phyloP scores from a whole-genome alignment of 106 monocot genomes.

The Gastrodia elata region DNA sequence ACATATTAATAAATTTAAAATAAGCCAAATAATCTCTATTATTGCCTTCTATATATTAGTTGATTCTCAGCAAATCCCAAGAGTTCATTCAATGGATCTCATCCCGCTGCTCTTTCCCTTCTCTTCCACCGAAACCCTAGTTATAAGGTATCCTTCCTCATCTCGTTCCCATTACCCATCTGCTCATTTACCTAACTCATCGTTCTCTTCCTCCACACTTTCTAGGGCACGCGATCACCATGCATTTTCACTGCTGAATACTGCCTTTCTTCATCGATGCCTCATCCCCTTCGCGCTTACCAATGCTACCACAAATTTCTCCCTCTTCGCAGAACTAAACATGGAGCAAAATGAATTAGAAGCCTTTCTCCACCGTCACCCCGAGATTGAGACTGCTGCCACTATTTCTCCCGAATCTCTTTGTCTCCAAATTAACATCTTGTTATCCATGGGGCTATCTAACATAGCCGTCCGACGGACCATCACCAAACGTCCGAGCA shows the following conservation, averaged over 20 bases:
- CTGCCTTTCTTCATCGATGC: background rate
- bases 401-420: constrained; percentile 16
- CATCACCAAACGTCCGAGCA: constrained; percentile 27
- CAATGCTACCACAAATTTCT: background rate
- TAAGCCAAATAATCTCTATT: too few relatives aligned
- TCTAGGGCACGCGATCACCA: too few relatives aligned
- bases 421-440: constrained; percentile 17
- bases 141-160: background rate
- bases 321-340: background rate
- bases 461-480: constrained; percentile 14
- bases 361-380: constrained; percentile 17
- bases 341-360: background rate
- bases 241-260: too few relatives aligned
- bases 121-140: background rate
- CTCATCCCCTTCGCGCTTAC: background rate
- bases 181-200: background rate
- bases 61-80: too few relatives aligned
- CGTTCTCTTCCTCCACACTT: background rate
- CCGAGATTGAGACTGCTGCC: constrained; percentile 10
- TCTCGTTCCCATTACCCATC: background rate
- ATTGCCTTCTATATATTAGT: too few relatives aligned
- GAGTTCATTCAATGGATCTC: background rate
- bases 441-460: constrained; percentile 20
- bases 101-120: background rate
- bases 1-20: too few relatives aligned